A percentile compares a stretch with the other conserved stretches of the same genome.
These are phyloP conservation scores for Mimosa pudica DNA, from an alignment of 306 rosid genomes.

Conservation along the genomic window DNA sequence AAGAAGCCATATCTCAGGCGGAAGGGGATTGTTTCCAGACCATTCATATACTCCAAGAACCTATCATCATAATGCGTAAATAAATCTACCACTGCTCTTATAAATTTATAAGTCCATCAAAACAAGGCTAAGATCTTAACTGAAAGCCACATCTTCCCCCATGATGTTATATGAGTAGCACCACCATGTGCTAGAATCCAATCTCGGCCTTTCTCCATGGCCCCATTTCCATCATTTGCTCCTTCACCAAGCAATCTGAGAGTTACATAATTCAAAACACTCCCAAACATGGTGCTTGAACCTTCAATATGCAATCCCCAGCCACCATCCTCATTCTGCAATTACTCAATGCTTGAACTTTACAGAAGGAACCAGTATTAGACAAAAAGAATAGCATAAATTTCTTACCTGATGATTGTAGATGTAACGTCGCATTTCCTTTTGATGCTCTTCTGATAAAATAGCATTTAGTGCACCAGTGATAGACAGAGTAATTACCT, in stretches of 20 bases:
- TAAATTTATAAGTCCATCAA: slow-evolving; percentile 26
- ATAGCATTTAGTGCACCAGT: slow-evolving; percentile 79
- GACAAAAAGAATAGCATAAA: slow-evolving; percentile 17
- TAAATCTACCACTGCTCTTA: slow-evolving; percentile 11
- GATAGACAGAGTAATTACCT: slow-evolving; percentile 65
- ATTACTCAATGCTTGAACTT: slow-evolving; percentile 21
- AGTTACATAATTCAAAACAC: slow-evolving; percentile 64
- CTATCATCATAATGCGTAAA: slow-evolving; percentile 43
- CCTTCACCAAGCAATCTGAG: slow-evolving; percentile 85
- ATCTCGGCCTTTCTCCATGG: slow-evolving; percentile 57
- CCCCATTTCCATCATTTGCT: slow-evolving; percentile 71
- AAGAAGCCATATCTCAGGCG: slow-evolving; percentile 94
- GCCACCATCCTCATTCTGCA: slow-evolving; percentile 94
- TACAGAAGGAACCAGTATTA: not conserved
- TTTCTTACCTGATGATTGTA: slow-evolving; percentile 81
- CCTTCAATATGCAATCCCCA: slow-evolving; percentile 94
- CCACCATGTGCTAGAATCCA: slow-evolving; percentile 91
- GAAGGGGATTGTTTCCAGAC: slow-evolving; percentile 95
- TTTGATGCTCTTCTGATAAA: slow-evolving; percentile 71
- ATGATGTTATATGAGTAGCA: slow-evolving; percentile 73
- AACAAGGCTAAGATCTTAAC: slow-evolving; percentile 50
- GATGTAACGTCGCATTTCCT: slow-evolving; percentile 79
- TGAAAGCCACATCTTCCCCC: slow-evolving; percentile 99
- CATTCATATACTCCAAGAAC: slow-evolving; percentile 88
- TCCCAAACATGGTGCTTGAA: slow-evolving; percentile 93